Conservation (phyloP, 1,284 basidiomycete species). For the Ceratorhiza oryzae-sativae region DNA sequence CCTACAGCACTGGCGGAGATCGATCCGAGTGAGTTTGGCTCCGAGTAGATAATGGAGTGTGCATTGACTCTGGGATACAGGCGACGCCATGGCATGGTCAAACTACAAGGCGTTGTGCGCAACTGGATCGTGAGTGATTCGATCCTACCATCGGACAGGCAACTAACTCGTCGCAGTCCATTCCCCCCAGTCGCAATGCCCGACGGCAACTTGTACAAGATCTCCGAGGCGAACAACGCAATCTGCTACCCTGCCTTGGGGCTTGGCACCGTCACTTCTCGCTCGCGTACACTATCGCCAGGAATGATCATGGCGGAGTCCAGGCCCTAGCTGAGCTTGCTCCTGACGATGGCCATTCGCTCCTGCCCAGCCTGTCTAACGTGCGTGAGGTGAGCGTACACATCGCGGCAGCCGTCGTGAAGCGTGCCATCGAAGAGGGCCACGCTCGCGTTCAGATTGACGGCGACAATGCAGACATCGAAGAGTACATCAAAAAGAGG, state of each 20-base stretch:
- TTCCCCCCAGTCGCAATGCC: conserved; percentile 75
- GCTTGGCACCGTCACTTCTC: conserved; percentile 69
- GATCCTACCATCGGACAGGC: too few species aligned
- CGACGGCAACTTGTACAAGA: conserved; percentile 62
- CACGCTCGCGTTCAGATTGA: conserved; percentile 60
- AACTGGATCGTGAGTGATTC: conserved; percentile 25
- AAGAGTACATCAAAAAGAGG: conserved; percentile 59
- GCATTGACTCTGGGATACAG: conserved; percentile 69
- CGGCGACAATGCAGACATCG: conserved; percentile 62
- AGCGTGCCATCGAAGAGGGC: conserved; percentile 77
- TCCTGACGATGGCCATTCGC: conserved; percentile 57
- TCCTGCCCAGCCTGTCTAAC: conserved; percentile 58
- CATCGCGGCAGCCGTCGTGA: conserved; percentile 77
- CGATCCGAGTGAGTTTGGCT: conserved; percentile 55
- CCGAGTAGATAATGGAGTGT: conserved; percentile 67
- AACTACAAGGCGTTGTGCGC: conserved; percentile 35
- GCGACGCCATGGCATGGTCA: conserved; percentile 53
- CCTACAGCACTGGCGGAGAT: conserved; percentile 80
- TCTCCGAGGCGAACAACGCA: conserved; percentile 81
- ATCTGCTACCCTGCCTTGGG: conserved; percentile 83
- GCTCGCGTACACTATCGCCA: conserved; percentile 70
- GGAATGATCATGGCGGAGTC: conserved; percentile 75
- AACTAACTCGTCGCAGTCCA: conserved; percentile 60
- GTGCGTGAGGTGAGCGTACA: conserved; percentile 76
- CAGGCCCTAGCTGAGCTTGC: conserved; percentile 71